Conservation (phyloP, 2,329 filamentous ascomycete genomes). For the Pyricularia sp. region DNA sequence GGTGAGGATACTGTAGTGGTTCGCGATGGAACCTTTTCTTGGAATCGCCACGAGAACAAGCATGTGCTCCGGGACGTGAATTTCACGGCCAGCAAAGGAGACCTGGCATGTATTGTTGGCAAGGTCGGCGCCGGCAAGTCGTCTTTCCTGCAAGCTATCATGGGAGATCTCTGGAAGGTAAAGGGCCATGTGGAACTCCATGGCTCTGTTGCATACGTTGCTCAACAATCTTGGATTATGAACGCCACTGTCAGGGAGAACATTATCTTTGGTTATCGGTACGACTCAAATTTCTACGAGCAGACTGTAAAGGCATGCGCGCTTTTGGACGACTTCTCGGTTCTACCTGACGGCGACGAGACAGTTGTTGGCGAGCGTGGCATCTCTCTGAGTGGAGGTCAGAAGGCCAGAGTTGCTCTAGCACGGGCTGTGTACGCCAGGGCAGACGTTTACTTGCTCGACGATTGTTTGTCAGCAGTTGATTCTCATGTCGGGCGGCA, state of each 20-base stretch:
- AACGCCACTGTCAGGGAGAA: conserved; percentile 97
- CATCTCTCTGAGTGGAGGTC: conserved; percentile 88
- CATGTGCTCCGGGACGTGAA: conserved; percentile 70
- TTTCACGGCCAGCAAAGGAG: conserved; percentile 81
- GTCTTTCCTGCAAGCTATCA: conserved; percentile 73
- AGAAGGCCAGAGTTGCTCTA: conserved; percentile 86
- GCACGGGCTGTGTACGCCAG: conserved; percentile 91
- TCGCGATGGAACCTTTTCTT: conserved; percentile 79
- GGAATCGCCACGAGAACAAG: conserved; percentile 70
- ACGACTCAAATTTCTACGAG: conserved; percentile 88
- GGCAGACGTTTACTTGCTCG: conserved; percentile 89
- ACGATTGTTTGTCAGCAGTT: conserved; percentile 92
- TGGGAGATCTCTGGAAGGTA: conserved; percentile 86
- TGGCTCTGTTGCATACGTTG: conserved; percentile 79
- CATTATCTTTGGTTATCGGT: conserved; percentile 89
- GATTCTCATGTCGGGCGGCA: conserved; percentile 94
- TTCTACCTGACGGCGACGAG: conserved; percentile 88
- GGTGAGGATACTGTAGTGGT: conserved; percentile 83
- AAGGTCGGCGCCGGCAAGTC: conserved; percentile 94
- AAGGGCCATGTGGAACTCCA: conserved; percentile 72
- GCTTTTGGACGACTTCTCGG: conserved; percentile 77
- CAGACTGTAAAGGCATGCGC: conserved; percentile 86
- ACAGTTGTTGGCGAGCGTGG: conserved; percentile 94
- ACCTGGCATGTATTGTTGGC: conserved; percentile 84
- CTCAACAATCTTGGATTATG: conserved; percentile 91